Conservation (phyloP, 2,329 filamentous ascomycete genomes). For the Penicillium sp. region DNA sequence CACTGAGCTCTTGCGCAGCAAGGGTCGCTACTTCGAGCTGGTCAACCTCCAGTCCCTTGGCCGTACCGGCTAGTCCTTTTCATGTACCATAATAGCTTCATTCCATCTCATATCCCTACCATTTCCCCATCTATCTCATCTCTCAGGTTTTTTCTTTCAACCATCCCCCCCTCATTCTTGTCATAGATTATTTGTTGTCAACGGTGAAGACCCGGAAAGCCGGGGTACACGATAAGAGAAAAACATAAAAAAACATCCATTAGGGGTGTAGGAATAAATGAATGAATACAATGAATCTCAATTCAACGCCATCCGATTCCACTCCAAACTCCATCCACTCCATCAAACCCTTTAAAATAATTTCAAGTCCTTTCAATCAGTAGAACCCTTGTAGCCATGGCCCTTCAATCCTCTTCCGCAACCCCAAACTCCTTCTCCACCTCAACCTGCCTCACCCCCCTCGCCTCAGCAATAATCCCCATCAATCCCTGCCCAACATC, state of each 20-base stretch:
- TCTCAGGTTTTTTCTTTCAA: neutral
- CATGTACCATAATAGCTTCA: neutral
- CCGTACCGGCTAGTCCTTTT: conserved; percentile 44
- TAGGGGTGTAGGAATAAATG: neutral
- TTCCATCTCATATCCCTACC: neutral
- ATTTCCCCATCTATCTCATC: neutral
- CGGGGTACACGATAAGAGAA: neutral
- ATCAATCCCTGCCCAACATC: conserved; percentile 66
- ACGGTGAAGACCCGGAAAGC: neutral
- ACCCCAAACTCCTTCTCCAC: conserved; percentile 43
- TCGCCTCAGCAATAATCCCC: conserved; percentile 64
- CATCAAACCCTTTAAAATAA: neutral
- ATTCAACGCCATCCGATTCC: neutral
- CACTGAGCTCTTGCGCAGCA: conserved; percentile 64
- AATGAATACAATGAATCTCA: conserved; percentile 3
- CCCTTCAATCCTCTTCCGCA: conserved; percentile 33
- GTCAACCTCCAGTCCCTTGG: conserved; percentile 77
- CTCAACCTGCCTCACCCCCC: conserved; percentile 54
- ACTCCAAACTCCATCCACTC: neutral
- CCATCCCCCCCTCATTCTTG: neutral
- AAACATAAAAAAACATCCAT: neutral
- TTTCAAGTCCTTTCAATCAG: neutral
- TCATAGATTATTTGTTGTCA: neutral
- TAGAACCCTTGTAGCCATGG: neutral
- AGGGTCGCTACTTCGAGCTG: conserved; percentile 72